Evolutionary conservation across 345 rosid species (phyloP), one percentile per base, ranked within the genome.

Genomic region (Sapria himalayana): DNA sequence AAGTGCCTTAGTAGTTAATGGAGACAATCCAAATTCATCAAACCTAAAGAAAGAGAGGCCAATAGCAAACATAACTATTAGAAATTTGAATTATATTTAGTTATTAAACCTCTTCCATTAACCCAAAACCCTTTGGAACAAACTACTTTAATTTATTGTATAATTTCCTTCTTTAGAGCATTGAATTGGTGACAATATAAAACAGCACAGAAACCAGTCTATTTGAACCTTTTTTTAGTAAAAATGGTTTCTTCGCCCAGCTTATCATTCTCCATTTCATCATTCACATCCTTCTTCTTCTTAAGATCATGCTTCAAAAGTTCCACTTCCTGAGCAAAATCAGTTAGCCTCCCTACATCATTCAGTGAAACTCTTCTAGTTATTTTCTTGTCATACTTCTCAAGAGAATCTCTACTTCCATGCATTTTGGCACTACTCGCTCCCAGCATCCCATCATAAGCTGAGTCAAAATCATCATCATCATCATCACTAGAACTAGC

Each of bases 1-100:
- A 50, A 91, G 84, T 8, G 93, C 78, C 57, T 69, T 80, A 11
- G 77, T 52, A 10, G 89, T 84, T 67, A 64, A 58, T n/a, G 92
- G 76, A 48, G 98, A 82, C 56, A 84, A 45, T 31, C 66, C 64
- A 44, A 74, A 74, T 50, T 89, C 92, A 48, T 79, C 84, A 57
- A 82, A 82, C 44, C 98, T 79, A 67, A 27, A 60, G 9, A 54
- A 19, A 45, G 45, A 48, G 37, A 48, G 40, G 3, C 7, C 18
- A 48, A 54, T 5, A 5, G 2, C n/a, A n/a, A n/a, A n/a, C n/a
- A n/a, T n/a, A n/a, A n/a, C n/a, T n/a, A n/a, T n/a, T n/a, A n/a
- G n/a, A n/a, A n/a, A n/a, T n/a, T n/a, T n/a, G n/a, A n/a, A n/a
- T n/a, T n/a, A n/a, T n/a, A n/a, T n/a, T n/a, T n/a, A n/a, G n/a